phyloP scores from a whole-genome alignment of 768 basidiomycete genomes.

The Pulveroboletus sp. region DNA sequence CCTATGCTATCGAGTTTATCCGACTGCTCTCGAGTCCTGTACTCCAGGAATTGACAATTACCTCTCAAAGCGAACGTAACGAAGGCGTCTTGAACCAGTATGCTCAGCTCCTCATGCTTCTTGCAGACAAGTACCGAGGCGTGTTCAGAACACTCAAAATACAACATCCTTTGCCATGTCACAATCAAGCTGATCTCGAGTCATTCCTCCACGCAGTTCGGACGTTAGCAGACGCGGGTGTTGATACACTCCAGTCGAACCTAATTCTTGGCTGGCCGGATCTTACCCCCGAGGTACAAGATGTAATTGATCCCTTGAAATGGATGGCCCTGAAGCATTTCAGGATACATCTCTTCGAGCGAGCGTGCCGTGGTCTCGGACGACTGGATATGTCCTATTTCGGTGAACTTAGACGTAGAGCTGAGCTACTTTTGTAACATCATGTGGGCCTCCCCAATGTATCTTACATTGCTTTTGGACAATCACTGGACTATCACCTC shows the following conservation, averaged over 20 bases:
- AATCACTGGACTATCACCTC: neutral
- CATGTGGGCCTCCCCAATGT: neutral
- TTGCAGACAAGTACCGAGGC: constrained; percentile 19
- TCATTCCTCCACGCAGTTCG: constrained; percentile 16
- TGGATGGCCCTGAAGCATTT: constrained; percentile 15
- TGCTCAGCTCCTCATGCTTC: constrained; percentile 14
- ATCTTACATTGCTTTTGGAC: neutral
- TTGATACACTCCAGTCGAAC: constrained; percentile 8
- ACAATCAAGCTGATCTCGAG: constrained; percentile 12
- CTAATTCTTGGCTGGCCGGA: constrained; percentile 16
- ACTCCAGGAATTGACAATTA: constrained; percentile 15
- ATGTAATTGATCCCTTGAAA: constrained; percentile 19
- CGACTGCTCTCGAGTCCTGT: constrained; percentile 16
- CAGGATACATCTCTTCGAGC: constrained; percentile 9
- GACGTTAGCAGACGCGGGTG: constrained; percentile 12
- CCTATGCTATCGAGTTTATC: constrained; percentile 20
- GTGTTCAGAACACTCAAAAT: constrained; percentile 18
- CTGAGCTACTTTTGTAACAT: neutral
- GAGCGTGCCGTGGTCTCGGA: constrained; percentile 14
- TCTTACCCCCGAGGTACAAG: constrained; percentile 17
- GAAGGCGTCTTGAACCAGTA: constrained; percentile 10
- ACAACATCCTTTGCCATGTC: constrained; percentile 17
- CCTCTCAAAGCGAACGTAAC: constrained; percentile 14
- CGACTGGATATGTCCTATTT: constrained; percentile 3
- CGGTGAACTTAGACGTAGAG: neutral